phyloP scores from a whole-genome alignment of 2,329 filamentous ascomycete species.

The Erysiphe neolycopersici region DNA sequence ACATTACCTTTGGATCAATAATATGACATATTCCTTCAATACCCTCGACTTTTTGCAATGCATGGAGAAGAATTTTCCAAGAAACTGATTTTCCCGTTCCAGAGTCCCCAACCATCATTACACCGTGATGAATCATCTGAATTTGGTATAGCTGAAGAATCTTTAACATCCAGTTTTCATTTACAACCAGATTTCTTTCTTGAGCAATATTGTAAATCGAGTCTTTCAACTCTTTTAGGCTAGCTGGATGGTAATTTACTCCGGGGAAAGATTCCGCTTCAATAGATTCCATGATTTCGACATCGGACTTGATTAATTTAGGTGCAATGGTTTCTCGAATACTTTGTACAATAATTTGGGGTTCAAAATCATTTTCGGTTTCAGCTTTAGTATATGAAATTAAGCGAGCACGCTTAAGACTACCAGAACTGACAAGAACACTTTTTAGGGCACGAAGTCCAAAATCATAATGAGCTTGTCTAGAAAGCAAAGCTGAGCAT shows the following conservation, averaged over 20 bases:
- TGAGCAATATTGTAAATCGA: conserved; percentile 62
- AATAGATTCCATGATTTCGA: conserved; percentile 62
- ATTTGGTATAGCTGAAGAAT: conserved; percentile 94
- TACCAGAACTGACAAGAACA: conserved; percentile 91
- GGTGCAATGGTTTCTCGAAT: conserved; percentile 94
- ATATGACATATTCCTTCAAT: conserved; percentile 90
- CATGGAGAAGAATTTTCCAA: conserved; percentile 79
- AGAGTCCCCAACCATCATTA: conserved; percentile 99
- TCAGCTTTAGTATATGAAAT: conserved; percentile 26
- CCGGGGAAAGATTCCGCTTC: conserved; percentile 76
- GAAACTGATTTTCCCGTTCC: conserved; percentile 92
- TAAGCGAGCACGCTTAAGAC: conserved; percentile 67
- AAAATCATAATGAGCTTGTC: conserved; percentile 98
- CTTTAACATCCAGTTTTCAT: conserved; percentile 92
- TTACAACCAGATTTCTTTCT: conserved; percentile 70
- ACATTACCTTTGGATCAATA: conserved; percentile 99
- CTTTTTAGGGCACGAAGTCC: conserved; percentile 94
- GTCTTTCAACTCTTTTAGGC: conserved; percentile 49
- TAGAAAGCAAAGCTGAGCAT: conserved; percentile 56
- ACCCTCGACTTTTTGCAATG: conserved; percentile 69
- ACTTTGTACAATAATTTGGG: conserved; percentile 96
- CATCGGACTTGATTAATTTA: conserved; percentile 82
- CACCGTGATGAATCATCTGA: conserved; percentile 90
- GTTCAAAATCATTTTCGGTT: conserved; percentile 54
- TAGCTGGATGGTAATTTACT: conserved; percentile 75